Evolutionary conservation across 2,329 filamentous ascomycete genomes (phyloP), one percentile per base, ranked within the genome.

Genomic region (Dendryphion nanum): DNA sequence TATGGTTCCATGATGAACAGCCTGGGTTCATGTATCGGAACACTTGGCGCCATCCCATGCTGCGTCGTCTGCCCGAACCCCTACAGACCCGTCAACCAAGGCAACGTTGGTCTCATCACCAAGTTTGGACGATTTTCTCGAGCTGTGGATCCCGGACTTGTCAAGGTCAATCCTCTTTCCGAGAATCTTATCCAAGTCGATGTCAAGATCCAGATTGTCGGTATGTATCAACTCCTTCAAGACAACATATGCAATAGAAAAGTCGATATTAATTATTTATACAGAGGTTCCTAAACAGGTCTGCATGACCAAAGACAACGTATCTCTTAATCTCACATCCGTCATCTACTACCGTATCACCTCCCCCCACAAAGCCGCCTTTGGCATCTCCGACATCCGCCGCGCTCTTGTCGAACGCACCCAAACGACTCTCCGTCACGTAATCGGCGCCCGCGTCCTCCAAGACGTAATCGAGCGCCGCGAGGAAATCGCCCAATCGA

Each of bases 261-360:
- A 33, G n/a, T n/a, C n/a, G 6, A 21, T 19, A 15, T 13, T 18
- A 12, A 50, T 29, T 16, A 23, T 14, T 29, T 31, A 8, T 14
- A 29, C 55, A 69, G 85, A 98, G 75, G 93, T 98, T 17, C 91
- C 91, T 14, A 83, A 90, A 70, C 93, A 98, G 71, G 82, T 91
- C 46, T 97, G 93, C 77, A 98, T 98, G 90, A 98, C 93, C 67
- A 97, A 97, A 74, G 93, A 98, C 76, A 98, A 98, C 59, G 93
- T 97, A 48, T 95, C 87, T 31, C 77, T 98, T 29, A 84, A 90
- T 57, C 77, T 98, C 52, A 97, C 90, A 33, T 95, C 88, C 5
- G 93, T 98, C 64, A 96, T 98, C 72, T 98, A 98, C 79, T 98
- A 98, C 75, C 90, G 95, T 76, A 91, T 98, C 61, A 86, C 85